Evolutionary conservation across 305 asterid genomes (phyloP).

Genomic region (Plantago lanceolata): DNA sequence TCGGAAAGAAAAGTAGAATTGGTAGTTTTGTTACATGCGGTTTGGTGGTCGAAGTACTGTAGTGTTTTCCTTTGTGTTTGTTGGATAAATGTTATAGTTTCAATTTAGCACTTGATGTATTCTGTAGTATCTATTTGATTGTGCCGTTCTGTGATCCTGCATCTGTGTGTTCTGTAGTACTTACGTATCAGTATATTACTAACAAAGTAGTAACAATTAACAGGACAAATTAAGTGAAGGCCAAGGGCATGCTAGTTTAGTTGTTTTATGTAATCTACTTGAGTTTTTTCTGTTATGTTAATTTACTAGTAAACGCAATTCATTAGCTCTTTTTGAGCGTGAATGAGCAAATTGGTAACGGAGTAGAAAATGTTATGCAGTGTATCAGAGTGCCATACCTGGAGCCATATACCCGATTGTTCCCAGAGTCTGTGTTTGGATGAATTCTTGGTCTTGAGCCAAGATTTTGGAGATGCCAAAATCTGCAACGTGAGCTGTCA

Average conservation of each 20-base stretch:
- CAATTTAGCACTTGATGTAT: background rate
- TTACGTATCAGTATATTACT: no score
- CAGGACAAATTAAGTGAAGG: background rate
- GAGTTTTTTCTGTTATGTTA: background rate
- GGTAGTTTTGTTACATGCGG: no score
- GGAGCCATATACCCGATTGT: slow-evolving; percentile 46
- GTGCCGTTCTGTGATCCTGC: background rate
- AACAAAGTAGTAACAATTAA: no score
- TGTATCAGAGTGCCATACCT: slow-evolving; percentile 23
- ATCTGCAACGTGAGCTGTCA: slow-evolving; percentile 38
- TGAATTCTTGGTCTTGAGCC: slow-evolving; percentile 19
- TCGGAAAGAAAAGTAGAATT: no score
- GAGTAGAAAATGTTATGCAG: background rate
- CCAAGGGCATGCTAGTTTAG: background rate
- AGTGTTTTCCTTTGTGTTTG: no score
- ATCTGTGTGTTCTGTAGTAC: background rate
- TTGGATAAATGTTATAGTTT: no score
- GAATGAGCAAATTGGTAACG: background rate
- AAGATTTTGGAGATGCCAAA: slow-evolving; percentile 38
- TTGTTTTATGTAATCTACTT: background rate
- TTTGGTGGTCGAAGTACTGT: no score
- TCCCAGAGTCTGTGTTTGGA: slow-evolving; percentile 34
- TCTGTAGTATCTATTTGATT: background rate
- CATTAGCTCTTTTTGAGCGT: background rate
- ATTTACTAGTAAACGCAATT: background rate